These are phyloP conservation scores for Debaryomyces udenii DNA, from an alignment of 1,139 yeast species.

Conservation along the genomic window DNA sequence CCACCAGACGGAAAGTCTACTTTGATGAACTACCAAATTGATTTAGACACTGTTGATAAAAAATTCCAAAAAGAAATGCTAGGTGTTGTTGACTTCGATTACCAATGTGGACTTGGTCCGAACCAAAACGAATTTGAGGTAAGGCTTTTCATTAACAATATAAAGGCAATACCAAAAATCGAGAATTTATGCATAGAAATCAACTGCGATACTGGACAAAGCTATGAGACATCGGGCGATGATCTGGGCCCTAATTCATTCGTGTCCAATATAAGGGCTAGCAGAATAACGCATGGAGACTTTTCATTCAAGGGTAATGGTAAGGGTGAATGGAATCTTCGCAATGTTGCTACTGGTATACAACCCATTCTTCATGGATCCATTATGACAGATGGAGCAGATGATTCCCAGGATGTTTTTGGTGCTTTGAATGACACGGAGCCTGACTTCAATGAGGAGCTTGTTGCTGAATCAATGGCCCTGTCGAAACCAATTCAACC, in stretches of 20 bases:
- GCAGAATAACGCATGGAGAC: slow-evolving; percentile 74
- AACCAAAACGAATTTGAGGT: slow-evolving; percentile 77
- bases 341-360: slow-evolving; percentile 63
- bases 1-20: slow-evolving; percentile 88
- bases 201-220: slow-evolving; percentile 30
- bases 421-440: slow-evolving; percentile 10
- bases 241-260: slow-evolving; percentile 11
- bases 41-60: slow-evolving; percentile 31
- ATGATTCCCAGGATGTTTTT: slow-evolving; percentile 11
- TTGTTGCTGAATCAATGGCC: slow-evolving; percentile 8
- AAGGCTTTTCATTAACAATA: slow-evolving; percentile 55
- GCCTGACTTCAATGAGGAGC: slow-evolving; percentile 15
- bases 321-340: slow-evolving; percentile 72
- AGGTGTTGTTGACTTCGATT: slow-evolving; percentile 65
- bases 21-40: slow-evolving; percentile 66
- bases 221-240: slow-evolving; percentile 12
- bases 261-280: slow-evolving; percentile 44
- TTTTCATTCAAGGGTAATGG: slow-evolving; percentile 57
- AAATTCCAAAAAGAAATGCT: slow-evolving; percentile 27
- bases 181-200: slow-evolving; percentile 61
- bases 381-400: slow-evolving; percentile 23
- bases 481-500: slow-evolving; percentile 44
- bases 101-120: slow-evolving; percentile 62
- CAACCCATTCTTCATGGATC: slow-evolving; percentile 70
- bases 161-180: slow-evolving; percentile 53